Percentiles rank a stretch among this genome's conserved stretches.
Conservation (phyloP, 108 stramenopile genomes). For the Epipyxis sp. region DNA sequence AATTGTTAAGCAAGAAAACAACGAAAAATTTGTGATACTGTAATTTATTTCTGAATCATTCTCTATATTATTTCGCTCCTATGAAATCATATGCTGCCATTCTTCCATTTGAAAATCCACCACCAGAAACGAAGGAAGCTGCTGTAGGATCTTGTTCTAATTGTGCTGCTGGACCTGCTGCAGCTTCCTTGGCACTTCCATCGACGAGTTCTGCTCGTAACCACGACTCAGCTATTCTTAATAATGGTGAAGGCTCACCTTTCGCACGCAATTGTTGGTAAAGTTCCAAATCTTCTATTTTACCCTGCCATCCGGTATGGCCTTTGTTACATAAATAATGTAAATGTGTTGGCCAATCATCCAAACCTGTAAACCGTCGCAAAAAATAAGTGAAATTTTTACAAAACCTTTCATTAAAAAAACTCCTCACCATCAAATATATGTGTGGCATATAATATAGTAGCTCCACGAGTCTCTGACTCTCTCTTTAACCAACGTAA, state of each 20-base stretch:
- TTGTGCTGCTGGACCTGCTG: conserved; percentile 7
- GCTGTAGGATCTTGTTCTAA: background rate
- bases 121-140: conserved; percentile 13
- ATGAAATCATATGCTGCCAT: conserved; percentile 24
- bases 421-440: too few species aligned
- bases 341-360: conserved; percentile 71
- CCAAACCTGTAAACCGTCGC: conserved; percentile 65
- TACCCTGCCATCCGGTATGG: conserved; percentile 54
- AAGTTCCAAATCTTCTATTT: conserved; percentile 45
- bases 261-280: conserved; percentile 38
- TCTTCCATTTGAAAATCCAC: conserved; percentile 19
- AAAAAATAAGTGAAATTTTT: too few species aligned
- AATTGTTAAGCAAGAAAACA: too few species aligned
- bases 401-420: too few species aligned
- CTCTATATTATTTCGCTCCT: too few species aligned
- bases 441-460: conserved; percentile 96
- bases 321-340: conserved; percentile 54
- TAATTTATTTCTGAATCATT: too few species aligned
- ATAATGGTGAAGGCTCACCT: conserved; percentile 35
- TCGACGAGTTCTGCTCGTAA: conserved; percentile 32
- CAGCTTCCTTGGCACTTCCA: background rate
- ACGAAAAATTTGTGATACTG: too few species aligned
- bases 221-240: conserved; percentile 37
- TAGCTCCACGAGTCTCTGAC: conserved; percentile 77
- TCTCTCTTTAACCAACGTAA: conserved; percentile 84